Base-by-base conservation (phyloP, 2,329 filamentous ascomycete species). In the Akanthomyces lecanii region DNA sequence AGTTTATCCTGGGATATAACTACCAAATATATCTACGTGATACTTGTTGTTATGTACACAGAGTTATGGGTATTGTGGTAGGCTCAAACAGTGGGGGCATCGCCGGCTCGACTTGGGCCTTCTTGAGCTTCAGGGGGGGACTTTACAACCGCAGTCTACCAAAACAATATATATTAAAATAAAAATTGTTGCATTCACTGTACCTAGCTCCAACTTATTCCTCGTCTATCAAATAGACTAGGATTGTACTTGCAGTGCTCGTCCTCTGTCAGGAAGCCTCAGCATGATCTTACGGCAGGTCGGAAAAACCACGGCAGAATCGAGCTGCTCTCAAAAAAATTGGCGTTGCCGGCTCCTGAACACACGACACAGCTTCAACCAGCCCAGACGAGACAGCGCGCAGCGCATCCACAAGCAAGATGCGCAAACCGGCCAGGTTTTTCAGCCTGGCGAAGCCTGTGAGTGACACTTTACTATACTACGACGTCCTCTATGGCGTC, bases 401-500 rank as follows among this genome's bases (percentile, higher is more conserved):
- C 50, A 65, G 67, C 69, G 67, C 75, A 68, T 68, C 69, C 67
- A 69, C 68, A 76, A 56, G 28, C 58, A 79, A 75, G 61, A 81
- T 83, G 80, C 82, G 85, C 71, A 81, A 82, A 75, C 79, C 85
- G 71, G 68, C 69, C 63, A 84, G 85, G 73, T 89, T 87, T 70
- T 87, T 90, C 77, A 85, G 82, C 72, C 81, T 92, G 64, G 86
- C 82, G 74, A 81, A 83, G 72, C 81, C 85, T 67, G 88, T 90
- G 80, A 73, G 86, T 77, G 23, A 6, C 23, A 11, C 18, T 48
- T 28, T 38, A 48, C 18, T 23, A 28, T 5, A 63, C 59, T 64
- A 57, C 52, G 40, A 45, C 11, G 1, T n/a, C 18, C 8, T 47
- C 4, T 14, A 10, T 2, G 28, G 36, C 11, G 40, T 50, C 14